Evolutionary conservation across 495 filamentous ascomycete genomes (phyloP).

Genomic region (Penicillium waksmanii): DNA sequence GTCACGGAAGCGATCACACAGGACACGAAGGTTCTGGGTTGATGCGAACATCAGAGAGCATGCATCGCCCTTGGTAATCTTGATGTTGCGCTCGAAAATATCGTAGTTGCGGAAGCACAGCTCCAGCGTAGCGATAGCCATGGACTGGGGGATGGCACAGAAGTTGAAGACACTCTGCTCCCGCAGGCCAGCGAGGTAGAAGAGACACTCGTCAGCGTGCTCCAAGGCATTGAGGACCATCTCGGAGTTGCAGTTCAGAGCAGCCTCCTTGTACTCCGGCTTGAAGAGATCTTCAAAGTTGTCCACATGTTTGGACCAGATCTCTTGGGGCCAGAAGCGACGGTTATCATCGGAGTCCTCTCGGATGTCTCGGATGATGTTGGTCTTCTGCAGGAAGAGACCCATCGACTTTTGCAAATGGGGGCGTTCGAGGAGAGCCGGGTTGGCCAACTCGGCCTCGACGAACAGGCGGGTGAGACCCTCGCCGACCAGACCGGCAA

Average conservation of each 20-base stretch:
- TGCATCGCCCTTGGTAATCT: conserved; percentile 94
- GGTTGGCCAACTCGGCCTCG: conserved; percentile 84
- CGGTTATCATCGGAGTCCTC: conserved; percentile 88
- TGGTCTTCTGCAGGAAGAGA: conserved; percentile 95
- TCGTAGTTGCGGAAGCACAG: conserved; percentile 90
- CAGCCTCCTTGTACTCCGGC: conserved; percentile 75
- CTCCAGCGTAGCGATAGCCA: conserved; percentile 94
- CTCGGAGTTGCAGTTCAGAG: conserved; percentile 87
- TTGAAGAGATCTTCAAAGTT: conserved; percentile 90
- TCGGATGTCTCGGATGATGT: conserved; percentile 94
- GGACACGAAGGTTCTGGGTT: conserved; percentile 79
- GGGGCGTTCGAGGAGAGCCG: conserved; percentile 74
- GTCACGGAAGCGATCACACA: conserved; percentile 77
- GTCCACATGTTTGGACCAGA: conserved; percentile 93
- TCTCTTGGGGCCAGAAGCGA: conserved; percentile 90
- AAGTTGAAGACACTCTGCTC: conserved; percentile 99
- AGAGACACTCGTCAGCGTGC: conserved; percentile 91
- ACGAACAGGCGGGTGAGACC: conserved; percentile 91
- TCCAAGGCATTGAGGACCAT: conserved; percentile 89
- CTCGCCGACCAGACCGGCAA: conserved; percentile 95
- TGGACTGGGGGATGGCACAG: conserved; percentile 94
- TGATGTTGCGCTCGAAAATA: conserved; percentile 87
- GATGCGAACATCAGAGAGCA: conserved; percentile 90
- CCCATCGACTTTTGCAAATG: conserved; percentile 94
- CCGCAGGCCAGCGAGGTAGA: conserved; percentile 93